Evolutionary conservation across 768 basidiomycete species (phyloP).

Genomic region (Coprinopsis cinerea): DNA sequence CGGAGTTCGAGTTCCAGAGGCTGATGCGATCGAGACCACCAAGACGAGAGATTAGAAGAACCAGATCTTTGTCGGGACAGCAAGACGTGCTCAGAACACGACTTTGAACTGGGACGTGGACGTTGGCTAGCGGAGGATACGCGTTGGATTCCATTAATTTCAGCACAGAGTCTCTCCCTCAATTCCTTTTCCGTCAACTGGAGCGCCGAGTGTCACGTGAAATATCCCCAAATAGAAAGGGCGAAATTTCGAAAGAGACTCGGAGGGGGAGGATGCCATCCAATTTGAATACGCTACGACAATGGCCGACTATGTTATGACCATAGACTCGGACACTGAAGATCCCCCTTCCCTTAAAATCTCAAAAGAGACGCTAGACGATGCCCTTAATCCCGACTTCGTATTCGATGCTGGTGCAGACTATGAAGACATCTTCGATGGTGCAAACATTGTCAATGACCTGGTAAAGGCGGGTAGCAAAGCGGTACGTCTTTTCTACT

Average conservation of each 20-base stretch:
- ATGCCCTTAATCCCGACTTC: constrained; percentile 74
- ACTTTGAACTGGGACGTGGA: constrained; percentile 51
- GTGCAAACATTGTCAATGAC: constrained; percentile 39
- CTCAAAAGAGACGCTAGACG: constrained; percentile 37
- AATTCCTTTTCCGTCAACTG: no score
- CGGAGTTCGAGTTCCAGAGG: constrained; percentile 73
- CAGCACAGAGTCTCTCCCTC: no score
- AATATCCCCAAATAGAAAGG: neutral
- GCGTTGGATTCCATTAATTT: constrained; percentile 36
- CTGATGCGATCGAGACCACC: constrained; percentile 66
- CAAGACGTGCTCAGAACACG: constrained; percentile 61
- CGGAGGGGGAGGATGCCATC: neutral
- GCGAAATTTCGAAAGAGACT: neutral
- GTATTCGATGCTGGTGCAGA: constrained; percentile 75
- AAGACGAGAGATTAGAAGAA: constrained; percentile 59
- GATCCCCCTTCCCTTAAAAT: constrained; percentile 29
- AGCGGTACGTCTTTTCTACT: constrained; percentile 39
- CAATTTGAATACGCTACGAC: neutral
- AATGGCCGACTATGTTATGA: constrained; percentile 72
- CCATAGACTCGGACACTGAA: constrained; percentile 77
- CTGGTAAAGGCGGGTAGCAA: constrained; percentile 57
- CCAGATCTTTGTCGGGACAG: constrained; percentile 81
- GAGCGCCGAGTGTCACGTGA: no score
- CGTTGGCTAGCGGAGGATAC: constrained; percentile 51
- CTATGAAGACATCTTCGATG: constrained; percentile 48